Percentiles rank a stretch among this genome's conserved stretches.
Conservation (phyloP, 2,329 filamentous ascomycete species). For the Alternaria sp. region DNA sequence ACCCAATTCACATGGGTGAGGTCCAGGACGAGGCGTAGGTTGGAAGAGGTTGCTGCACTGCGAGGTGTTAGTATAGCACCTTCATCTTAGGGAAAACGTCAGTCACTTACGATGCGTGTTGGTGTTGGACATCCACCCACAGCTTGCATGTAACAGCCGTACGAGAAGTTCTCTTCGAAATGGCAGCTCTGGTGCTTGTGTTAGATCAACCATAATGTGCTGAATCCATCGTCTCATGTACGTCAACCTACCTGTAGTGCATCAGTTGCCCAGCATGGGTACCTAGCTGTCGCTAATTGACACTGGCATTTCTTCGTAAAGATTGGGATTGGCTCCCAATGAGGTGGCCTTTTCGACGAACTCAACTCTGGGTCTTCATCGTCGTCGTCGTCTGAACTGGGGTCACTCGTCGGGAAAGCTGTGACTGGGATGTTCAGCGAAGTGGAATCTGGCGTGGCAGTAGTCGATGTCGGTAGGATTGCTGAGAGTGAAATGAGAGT, state of each 20-base stretch:
- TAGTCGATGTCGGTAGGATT: slow-evolving; percentile 20
- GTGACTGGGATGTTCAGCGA: slow-evolving; percentile 34
- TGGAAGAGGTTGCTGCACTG: slow-evolving; percentile 33
- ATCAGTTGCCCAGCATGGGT: slow-evolving; percentile 42
- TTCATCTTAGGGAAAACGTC: background rate
- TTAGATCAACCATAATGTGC: slow-evolving; percentile 3
- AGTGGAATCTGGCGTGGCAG: slow-evolving; percentile 18
- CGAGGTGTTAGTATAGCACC: background rate
- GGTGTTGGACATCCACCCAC: slow-evolving; percentile 36
- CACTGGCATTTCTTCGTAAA: slow-evolving; percentile 61
- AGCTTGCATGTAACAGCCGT: slow-evolving; percentile 37
- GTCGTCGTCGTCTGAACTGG: slow-evolving; percentile 11
- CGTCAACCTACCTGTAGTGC: slow-evolving; percentile 29
- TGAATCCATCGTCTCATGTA: background rate
- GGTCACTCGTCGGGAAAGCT: slow-evolving; percentile 2
- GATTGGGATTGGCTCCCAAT: slow-evolving; percentile 58
- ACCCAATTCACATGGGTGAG: slow-evolving; percentile 35
- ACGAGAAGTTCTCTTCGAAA: slow-evolving; percentile 41
- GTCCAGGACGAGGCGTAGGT: slow-evolving; percentile 32
- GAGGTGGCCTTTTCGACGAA: slow-evolving; percentile 56
- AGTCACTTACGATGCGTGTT: slow-evolving; percentile 30
- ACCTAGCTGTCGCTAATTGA: slow-evolving; percentile 26
- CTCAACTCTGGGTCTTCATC: background rate
- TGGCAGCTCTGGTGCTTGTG: slow-evolving; percentile 26
- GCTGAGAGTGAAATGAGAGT: slow-evolving; percentile 6